Evolutionary conservation across 768 basidiomycete species (phyloP).

Genomic region (Naganishia randhawae): DNA sequence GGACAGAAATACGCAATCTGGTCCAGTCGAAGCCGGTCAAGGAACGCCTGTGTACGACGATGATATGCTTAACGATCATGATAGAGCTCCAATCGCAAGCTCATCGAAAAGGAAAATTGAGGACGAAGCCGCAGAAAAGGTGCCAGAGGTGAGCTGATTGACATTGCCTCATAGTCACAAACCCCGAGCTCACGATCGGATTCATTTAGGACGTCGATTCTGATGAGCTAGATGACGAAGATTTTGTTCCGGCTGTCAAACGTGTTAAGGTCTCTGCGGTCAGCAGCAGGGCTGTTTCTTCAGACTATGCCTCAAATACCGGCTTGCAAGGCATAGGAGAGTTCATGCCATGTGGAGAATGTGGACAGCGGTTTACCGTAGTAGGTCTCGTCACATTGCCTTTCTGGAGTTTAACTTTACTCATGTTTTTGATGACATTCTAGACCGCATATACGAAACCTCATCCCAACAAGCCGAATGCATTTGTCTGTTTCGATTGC

Average conservation of each 20-base stretch:
- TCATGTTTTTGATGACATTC: too few species aligned
- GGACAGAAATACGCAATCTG: conserved; percentile 28
- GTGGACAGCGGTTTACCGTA: conserved; percentile 79
- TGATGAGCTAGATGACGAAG: conserved; percentile 67
- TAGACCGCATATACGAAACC: conserved; percentile 77
- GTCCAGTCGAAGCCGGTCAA: conserved; percentile 37
- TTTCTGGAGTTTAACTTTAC: not conserved
- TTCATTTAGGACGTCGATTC: conserved; percentile 55
- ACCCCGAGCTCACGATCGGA: not conserved
- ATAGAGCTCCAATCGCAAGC: conserved; percentile 10
- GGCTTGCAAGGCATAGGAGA: conserved; percentile 69
- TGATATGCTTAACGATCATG: conserved; percentile 9
- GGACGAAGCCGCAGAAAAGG: conserved; percentile 11
- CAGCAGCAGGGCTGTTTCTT: conserved; percentile 21
- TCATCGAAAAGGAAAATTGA: conserved; percentile 26
- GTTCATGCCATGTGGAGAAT: conserved; percentile 75
- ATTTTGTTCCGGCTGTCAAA: conserved; percentile 37
- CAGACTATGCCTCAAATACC: conserved; percentile 52
- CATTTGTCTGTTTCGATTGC: conserved; percentile 80
- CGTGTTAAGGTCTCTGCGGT: conserved; percentile 15
- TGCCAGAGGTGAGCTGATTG: conserved; percentile 22
- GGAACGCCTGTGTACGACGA: conserved; percentile 35
- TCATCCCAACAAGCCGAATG: conserved; percentile 65
- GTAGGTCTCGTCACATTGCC: conserved; percentile 56
- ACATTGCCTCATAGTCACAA: not conserved